phyloP scores from a whole-genome alignment of 208 protist species.

The Leishmania major region DNA sequence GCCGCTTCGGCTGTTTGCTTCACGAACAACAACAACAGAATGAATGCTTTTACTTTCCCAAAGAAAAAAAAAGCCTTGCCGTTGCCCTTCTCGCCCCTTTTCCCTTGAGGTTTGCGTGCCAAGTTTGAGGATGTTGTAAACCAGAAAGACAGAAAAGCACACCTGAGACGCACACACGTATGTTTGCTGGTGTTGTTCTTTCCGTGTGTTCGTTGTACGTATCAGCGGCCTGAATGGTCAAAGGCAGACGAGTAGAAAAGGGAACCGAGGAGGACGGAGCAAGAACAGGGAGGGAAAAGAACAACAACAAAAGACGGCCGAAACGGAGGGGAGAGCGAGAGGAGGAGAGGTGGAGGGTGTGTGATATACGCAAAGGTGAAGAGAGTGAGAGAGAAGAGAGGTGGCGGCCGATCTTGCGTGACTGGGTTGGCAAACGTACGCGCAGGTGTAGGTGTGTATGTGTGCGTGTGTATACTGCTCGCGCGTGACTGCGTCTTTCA shows the following conservation, averaged over 20 bases:
- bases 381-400: neutral
- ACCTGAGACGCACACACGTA: neutral
- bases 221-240: neutral
- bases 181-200: neutral
- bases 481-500: neutral
- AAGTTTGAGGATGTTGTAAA: neutral
- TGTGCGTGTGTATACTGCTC: neutral
- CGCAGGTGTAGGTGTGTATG: neutral
- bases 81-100: neutral
- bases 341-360: neutral
- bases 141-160: neutral
- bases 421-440: neutral
- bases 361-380: neutral
- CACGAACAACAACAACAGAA: too few relatives aligned
- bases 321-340: neutral
- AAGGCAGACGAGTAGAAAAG: neutral
- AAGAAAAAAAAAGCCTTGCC: neutral
- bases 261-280: neutral
- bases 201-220: neutral
- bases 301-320: neutral
- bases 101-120: neutral
- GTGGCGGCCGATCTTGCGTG: neutral
- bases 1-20: too few relatives aligned
- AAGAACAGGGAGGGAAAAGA: neutral
- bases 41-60: neutral